Conservation (phyloP, 1,284 basidiomycete genomes). For the Puccinia hordei region DNA sequence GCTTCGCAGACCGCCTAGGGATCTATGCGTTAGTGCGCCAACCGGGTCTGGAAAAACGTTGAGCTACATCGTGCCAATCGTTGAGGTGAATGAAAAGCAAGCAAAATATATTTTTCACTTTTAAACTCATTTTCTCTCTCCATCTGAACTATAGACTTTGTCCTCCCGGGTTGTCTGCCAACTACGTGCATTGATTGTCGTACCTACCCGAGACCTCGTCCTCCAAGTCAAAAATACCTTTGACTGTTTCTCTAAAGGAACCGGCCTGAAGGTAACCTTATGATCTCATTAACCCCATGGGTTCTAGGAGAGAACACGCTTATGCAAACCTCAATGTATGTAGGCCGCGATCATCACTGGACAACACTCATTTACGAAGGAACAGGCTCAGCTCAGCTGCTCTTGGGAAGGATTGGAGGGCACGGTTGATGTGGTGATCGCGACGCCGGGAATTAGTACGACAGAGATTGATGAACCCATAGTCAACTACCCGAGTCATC, state of each 20-base stretch:
- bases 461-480: background rate
- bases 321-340: background rate
- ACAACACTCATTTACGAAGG: too few relatives aligned
- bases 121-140: too few relatives aligned
- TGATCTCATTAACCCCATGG: slow-evolving; percentile 48
- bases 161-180: too few relatives aligned
- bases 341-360: slow-evolving; percentile 55
- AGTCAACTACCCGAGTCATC: background rate
- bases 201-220: too few relatives aligned
- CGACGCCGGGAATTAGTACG: slow-evolving; percentile 73
- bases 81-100: too few relatives aligned
- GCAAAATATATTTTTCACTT: too few relatives aligned
- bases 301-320: slow-evolving; percentile 6
- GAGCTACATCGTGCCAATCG: slow-evolving; percentile 87
- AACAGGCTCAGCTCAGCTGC: slow-evolving; percentile 53
- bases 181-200: too few relatives aligned
- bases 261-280: slow-evolving; percentile 76
- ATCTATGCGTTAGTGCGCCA: slow-evolving; percentile 94
- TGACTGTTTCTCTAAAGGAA: slow-evolving; percentile 83
- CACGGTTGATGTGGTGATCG: slow-evolving; percentile 89
- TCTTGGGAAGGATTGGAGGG: slow-evolving; percentile 63
- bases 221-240: too few relatives aligned
- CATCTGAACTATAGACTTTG: too few relatives aligned
- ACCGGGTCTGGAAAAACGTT: slow-evolving; percentile 97
- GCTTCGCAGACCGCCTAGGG: slow-evolving; percentile 71